phyloP scores from a whole-genome alignment of 129 eudicot species.

The Heracleum sosnowskyi region DNA sequence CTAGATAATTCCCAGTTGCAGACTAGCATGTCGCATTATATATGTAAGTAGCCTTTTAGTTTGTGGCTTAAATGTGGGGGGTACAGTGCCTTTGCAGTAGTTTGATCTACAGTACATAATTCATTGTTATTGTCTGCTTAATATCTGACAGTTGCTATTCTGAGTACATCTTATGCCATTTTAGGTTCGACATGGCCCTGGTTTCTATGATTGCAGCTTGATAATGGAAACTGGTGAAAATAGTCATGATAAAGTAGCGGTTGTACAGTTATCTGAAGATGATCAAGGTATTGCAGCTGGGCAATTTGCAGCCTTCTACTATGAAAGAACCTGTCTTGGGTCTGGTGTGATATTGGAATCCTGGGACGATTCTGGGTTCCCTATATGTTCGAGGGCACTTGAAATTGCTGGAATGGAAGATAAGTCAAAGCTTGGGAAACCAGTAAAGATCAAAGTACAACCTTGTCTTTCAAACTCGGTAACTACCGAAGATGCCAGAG shows the following conservation, averaged over 20 bases:
- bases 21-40: background rate
- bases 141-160: background rate
- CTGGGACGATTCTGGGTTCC: constrained; percentile 82
- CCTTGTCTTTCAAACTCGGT: constrained; percentile 23
- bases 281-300: constrained; percentile 99
- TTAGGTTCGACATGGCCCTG: constrained; percentile 97
- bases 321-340: constrained; percentile 60
- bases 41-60: background rate
- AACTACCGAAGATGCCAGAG: background rate
- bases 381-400: constrained; percentile 73
- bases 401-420: constrained; percentile 75
- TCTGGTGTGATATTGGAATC: constrained; percentile 93
- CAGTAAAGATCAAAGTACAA: constrained; percentile 63
- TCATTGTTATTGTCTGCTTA: background rate
- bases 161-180: background rate
- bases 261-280: constrained; percentile 64
- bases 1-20: constrained; percentile 7
- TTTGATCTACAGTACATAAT: background rate
- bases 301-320: constrained; percentile 88
- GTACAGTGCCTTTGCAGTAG: background rate
- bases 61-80: background rate
- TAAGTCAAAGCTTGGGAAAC: constrained; percentile 80
- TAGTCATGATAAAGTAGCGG: constrained; percentile 48
- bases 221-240: constrained; percentile 40
- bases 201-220: constrained; percentile 57